A percentile compares a stretch with the other conserved stretches of the same genome.
Evolutionary conservation across 257 asterid genomes (phyloP).

Genomic region (Gardenia jasminoides): DNA sequence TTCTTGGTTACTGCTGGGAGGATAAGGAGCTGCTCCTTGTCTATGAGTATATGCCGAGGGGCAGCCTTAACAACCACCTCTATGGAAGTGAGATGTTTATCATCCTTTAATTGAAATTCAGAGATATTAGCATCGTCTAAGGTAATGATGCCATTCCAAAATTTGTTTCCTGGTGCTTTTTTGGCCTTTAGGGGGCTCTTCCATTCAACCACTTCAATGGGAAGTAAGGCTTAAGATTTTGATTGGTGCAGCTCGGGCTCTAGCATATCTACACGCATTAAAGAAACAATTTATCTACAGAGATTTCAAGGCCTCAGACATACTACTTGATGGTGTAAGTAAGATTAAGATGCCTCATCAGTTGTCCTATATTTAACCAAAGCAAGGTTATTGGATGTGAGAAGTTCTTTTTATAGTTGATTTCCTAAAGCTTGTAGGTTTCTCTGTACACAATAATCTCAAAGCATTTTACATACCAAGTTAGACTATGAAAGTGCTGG

Average conservation of each 20-base stretch:
- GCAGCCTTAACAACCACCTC: conserved; percentile 92
- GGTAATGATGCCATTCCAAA: not conserved
- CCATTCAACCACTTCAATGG: conserved; percentile 77
- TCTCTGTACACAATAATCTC: not conserved
- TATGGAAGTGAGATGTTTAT: conserved; percentile 60
- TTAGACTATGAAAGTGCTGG: not conserved
- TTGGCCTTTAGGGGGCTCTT: conserved; percentile 54
- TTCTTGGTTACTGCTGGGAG: conserved; percentile 83
- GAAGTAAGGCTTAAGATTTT: conserved; percentile 55
- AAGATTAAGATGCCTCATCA: not conserved
- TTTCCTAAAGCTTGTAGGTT: not conserved
- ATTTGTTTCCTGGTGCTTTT: conserved; percentile 1
- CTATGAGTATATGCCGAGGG: conserved; percentile 83
- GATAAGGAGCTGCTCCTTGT: conserved; percentile 71
- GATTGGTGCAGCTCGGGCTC: conserved; percentile 69
- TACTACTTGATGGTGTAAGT: conserved; percentile 72
- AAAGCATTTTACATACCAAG: not conserved
- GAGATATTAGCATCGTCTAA: not conserved
- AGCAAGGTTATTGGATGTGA: not conserved
- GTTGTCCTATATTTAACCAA: not conserved
- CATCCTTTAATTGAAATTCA: not conserved
- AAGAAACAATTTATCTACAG: conserved; percentile 61
- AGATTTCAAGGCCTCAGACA: conserved; percentile 77
- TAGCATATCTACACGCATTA: conserved; percentile 58
- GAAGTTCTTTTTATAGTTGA: not conserved